A percentile compares a stretch with the other conserved stretches of the same genome.
phyloP scores from a whole-genome alignment of 2,329 filamentous ascomycete genomes.

The Monosporascus sp. region DNA sequence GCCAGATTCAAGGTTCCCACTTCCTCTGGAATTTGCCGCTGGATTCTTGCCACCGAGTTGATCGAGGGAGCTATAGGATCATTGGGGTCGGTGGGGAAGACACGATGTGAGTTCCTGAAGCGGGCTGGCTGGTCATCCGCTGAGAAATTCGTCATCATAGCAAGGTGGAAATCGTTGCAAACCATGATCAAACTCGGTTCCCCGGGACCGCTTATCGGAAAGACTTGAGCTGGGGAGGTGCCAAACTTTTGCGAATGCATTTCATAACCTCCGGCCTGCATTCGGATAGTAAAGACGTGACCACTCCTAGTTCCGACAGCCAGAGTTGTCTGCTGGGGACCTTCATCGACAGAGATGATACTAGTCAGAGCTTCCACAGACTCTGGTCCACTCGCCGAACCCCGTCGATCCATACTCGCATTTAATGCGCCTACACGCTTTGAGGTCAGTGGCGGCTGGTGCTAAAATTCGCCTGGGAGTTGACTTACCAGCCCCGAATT shows the following conservation, averaged over 20 bases:
- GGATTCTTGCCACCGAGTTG: conserved; percentile 41
- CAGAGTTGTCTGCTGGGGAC: conserved; percentile 25
- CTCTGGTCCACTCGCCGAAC: not conserved
- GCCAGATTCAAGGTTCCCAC: conserved; percentile 39
- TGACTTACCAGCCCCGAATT: not conserved
- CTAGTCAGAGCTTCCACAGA: conserved; percentile 41
- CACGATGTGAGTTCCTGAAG: conserved; percentile 37
- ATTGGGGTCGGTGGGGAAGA: conserved; percentile 49
- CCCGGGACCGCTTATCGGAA: conserved; percentile 25
- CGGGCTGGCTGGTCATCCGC: conserved; percentile 7
- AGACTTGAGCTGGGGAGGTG: conserved; percentile 21
- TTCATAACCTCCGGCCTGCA: conserved; percentile 13
- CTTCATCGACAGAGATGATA: conserved; percentile 31
- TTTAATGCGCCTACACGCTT: not conserved
- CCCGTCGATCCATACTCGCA: not conserved
- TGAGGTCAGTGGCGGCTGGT: not conserved
- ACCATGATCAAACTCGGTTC: conserved; percentile 43
- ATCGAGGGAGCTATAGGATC: conserved; percentile 44
- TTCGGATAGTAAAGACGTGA: conserved; percentile 38
- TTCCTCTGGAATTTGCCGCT: conserved; percentile 32
- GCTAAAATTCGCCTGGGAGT: not conserved
- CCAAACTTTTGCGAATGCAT: conserved; percentile 20
- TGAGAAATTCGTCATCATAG: conserved; percentile 17
- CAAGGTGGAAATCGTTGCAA: conserved; percentile 25
- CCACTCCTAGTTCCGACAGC: conserved; percentile 48